Evolutionary conservation across 805 yeast species (phyloP).

Genomic region (Torulaspora quercuum): DNA sequence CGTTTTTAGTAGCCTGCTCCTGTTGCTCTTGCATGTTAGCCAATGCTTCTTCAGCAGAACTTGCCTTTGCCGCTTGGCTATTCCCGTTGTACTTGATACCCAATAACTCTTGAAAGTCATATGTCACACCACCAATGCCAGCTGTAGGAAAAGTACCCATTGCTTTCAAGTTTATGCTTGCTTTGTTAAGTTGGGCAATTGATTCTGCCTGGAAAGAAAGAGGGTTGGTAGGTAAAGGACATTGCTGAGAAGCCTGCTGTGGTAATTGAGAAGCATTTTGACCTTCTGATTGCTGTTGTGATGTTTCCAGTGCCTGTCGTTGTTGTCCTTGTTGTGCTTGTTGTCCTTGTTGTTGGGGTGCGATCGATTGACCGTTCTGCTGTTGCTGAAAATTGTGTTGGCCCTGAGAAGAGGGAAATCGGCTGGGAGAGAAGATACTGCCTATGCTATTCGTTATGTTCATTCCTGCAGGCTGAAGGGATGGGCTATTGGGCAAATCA

Average conservation of each 20-base stretch:
- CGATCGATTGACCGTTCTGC: slow-evolving; percentile 27
- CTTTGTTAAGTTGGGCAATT: slow-evolving; percentile 23
- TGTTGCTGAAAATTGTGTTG: slow-evolving; percentile 26
- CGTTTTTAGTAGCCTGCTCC: slow-evolving; percentile 20
- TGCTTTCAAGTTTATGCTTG: slow-evolving; percentile 23
- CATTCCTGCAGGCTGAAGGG: slow-evolving; percentile 27
- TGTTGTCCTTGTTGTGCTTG: slow-evolving; percentile 16
- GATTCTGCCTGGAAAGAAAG: slow-evolving; percentile 22
- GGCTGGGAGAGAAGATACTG: slow-evolving; percentile 25
- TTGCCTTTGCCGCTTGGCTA: slow-evolving; percentile 26
- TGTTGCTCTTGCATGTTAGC: slow-evolving; percentile 34
- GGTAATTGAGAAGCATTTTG: slow-evolving; percentile 13
- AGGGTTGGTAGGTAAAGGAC: slow-evolving; percentile 9
- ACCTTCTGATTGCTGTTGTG: slow-evolving; percentile 14
- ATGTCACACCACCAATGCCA: slow-evolving; percentile 33
- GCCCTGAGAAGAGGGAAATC: slow-evolving; percentile 18
- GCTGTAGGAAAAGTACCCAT: slow-evolving; percentile 32
- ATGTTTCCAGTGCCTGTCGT: slow-evolving; percentile 17
- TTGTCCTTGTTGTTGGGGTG: slow-evolving; percentile 19
- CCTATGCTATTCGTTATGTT: slow-evolving; percentile 30
- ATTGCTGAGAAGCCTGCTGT: slow-evolving; percentile 12
- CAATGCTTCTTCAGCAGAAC: slow-evolving; percentile 31
- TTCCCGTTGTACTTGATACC: slow-evolving; percentile 21
- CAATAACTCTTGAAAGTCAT: slow-evolving; percentile 31
- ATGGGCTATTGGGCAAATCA: slow-evolving; percentile 22